Conservation (phyloP, 2,329 filamentous ascomycete species). For the Capronia epimyces region DNA sequence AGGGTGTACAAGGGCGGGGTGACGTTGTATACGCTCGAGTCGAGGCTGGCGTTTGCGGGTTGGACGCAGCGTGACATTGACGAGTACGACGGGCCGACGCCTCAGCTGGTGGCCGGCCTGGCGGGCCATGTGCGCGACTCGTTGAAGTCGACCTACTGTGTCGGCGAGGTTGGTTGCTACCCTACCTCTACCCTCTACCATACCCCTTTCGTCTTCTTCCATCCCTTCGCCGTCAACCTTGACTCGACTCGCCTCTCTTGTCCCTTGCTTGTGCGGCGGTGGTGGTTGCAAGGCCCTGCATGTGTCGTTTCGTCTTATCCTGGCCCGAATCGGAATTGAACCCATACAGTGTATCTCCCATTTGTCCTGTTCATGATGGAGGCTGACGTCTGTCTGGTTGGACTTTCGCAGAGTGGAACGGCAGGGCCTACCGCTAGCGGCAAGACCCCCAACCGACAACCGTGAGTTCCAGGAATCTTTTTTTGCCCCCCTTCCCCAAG, state of each 20-base stretch:
- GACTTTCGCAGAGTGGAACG: conserved; percentile 51
- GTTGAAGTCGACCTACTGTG: conserved; percentile 50
- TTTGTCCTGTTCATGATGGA: no score
- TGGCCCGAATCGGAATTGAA: no score
- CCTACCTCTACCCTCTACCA: neutral
- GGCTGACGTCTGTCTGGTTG: neutral
- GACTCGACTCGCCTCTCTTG: neutral
- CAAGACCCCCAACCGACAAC: conserved; percentile 51
- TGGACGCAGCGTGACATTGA: conserved; percentile 54
- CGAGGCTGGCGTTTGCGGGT: conserved; percentile 54
- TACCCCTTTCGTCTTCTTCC: neutral
- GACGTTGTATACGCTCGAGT: conserved; percentile 57
- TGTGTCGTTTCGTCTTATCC: no score
- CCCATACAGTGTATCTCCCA: no score
- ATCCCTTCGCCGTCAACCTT: conserved; percentile 17
- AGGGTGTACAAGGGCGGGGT: conserved; percentile 57
- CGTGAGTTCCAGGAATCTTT: conserved; percentile 35
- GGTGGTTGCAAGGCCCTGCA: no score
- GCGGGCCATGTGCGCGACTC: conserved; percentile 54
- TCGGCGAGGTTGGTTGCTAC: conserved; percentile 16
- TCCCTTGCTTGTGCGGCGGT: neutral
- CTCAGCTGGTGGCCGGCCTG: conserved; percentile 52
- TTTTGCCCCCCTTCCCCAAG: neutral
- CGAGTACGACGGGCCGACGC: conserved; percentile 55
- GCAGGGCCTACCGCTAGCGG: conserved; percentile 58